Percentiles rank a stretch among this genome's conserved stretches.
Conservation (phyloP, 2,329 filamentous ascomycete species). For the Claviceps sorghi region DNA sequence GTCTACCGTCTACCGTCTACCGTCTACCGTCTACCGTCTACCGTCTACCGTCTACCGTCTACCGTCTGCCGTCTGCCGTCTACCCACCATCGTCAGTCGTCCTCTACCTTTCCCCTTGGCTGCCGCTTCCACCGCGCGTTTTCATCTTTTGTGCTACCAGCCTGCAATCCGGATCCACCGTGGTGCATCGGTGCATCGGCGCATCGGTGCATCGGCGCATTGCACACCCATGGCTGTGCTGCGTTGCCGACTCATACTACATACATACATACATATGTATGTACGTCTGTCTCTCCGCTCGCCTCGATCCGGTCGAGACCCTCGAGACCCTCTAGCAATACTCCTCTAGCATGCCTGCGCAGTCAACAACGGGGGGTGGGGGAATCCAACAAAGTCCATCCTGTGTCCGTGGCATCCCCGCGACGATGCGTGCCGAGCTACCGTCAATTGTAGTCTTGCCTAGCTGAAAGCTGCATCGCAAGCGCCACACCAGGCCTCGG, state of each 20-base stretch:
- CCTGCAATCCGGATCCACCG: neutral
- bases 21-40: neutral
- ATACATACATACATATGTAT: no score
- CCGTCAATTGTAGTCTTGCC: neutral
- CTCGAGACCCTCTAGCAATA: no score
- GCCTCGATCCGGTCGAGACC: no score
- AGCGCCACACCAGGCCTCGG: neutral
- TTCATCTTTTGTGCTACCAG: neutral
- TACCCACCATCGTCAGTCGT: no score
- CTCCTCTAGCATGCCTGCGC: neutral
- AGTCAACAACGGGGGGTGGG: neutral
- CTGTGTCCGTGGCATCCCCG: neutral
- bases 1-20: neutral
- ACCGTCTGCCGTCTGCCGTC: neutral
- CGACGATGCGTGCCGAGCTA: neutral
- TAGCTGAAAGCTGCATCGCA: neutral
- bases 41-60: neutral
- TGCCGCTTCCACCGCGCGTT: no score
- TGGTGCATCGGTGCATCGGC: no score
- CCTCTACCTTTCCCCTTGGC: no score
- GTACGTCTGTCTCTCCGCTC: no score
- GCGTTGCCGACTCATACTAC: no score
- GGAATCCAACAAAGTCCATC: neutral
- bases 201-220: no score
- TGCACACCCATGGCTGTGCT: neutral